Evolutionary conservation across 2,329 filamentous ascomycete genomes (phyloP).

Genomic region (Bretziella fagacearum): DNA sequence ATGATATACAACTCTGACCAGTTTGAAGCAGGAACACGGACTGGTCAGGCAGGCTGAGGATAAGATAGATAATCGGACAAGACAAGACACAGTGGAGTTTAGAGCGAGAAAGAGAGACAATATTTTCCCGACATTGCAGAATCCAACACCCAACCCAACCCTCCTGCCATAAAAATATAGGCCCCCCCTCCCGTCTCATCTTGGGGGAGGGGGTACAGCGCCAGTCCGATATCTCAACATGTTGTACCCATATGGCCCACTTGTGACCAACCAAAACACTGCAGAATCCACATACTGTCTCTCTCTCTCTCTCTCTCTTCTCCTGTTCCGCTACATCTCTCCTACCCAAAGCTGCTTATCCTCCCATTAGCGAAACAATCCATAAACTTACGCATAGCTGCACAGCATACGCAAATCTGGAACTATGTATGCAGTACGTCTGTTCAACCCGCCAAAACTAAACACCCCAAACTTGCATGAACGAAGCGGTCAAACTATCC

Average conservation of each 20-base stretch:
- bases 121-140: no score
- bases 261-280: not conserved
- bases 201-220: not conserved
- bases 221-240: not conserved
- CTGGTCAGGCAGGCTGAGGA: not conserved
- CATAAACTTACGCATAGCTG: not conserved
- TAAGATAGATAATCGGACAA: no score
- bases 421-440: not conserved
- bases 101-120: no score
- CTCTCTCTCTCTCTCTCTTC: not conserved
- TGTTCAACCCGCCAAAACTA: not conserved
- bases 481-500: not conserved
- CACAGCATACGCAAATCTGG: not conserved
- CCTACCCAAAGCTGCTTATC: not conserved
- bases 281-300: no score
- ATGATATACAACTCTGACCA: constrained; percentile 1
- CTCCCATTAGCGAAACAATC: no score
- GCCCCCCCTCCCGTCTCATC: not conserved
- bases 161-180: not conserved
- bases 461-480: not conserved
- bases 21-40: not conserved
- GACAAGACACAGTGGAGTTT: no score
- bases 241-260: not conserved
- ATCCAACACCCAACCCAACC: no score
- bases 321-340: not conserved